These are phyloP conservation scores for Xylaria sp. DNA, from an alignment of 2,329 filamentous ascomycete genomes.

Conservation along the genomic window DNA sequence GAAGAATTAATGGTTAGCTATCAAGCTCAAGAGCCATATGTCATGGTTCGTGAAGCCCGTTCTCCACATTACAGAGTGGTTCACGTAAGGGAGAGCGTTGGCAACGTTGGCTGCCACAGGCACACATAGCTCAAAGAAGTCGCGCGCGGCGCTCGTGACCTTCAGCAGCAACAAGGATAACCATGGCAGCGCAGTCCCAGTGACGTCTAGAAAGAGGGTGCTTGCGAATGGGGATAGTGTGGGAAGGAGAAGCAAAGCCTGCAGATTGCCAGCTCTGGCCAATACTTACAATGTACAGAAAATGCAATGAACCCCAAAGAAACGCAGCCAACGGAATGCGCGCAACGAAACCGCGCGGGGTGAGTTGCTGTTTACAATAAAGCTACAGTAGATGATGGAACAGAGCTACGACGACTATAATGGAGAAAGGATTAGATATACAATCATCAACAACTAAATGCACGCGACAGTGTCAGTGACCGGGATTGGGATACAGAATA, in stretches of 20 bases:
- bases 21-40: constrained; percentile 35
- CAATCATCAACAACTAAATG: constrained; percentile 4
- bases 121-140: constrained; percentile 1
- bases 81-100: constrained; percentile 35
- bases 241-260: not conserved
- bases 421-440: constrained; percentile 23
- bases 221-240: not conserved
- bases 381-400: constrained; percentile 2
- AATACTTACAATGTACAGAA: constrained; percentile 15
- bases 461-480: constrained; percentile 14
- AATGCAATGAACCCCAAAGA: not conserved
- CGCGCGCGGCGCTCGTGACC: not conserved
- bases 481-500: constrained; percentile 26
- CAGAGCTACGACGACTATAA: constrained; percentile 2
- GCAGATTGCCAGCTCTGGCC: not conserved
- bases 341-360: not conserved
- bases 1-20: constrained; percentile 22
- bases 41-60: constrained; percentile 31
- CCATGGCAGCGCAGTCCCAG: constrained; percentile 17
- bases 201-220: constrained; percentile 17
- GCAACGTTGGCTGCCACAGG: constrained; percentile 34
- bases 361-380: constrained; percentile 9
- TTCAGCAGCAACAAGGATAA: constrained; percentile 26
- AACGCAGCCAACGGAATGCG: not conserved
- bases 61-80: constrained; percentile 38